A percentile compares a stretch with the other conserved stretches of the same genome.
Evolutionary conservation across 441 rosid genomes (phyloP).

Genomic region (Geranium incanum): DNA sequence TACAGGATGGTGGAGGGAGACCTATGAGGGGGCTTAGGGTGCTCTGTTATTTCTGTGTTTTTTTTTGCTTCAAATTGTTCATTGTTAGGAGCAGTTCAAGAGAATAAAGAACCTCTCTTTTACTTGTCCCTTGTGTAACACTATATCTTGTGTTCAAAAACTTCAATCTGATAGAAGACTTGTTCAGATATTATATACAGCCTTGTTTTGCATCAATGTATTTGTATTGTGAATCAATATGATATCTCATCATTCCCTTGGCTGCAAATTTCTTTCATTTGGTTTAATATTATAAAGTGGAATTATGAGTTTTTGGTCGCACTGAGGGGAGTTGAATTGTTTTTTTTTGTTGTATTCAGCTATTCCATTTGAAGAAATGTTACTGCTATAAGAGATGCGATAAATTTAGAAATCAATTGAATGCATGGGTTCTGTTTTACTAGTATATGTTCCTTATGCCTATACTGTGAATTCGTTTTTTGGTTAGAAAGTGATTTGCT

Average conservation of each 20-base stretch:
- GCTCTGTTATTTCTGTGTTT: constrained; percentile 23
- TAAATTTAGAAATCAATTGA: not conserved
- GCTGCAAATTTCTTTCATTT: not conserved
- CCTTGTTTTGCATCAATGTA: not conserved
- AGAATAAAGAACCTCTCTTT: constrained; percentile 35
- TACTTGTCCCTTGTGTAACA: constrained; percentile 30
- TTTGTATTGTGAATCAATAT: not conserved
- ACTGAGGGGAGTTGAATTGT: not conserved
- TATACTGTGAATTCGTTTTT: not conserved
- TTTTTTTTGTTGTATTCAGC: not conserved
- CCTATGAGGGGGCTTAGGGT: constrained; percentile 20
- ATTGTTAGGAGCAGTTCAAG: constrained; percentile 27
- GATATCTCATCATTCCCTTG: not conserved
- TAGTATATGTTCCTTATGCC: not conserved
- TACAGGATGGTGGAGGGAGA: constrained; percentile 38
- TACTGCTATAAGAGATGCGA: not conserved
- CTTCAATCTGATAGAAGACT: constrained; percentile 20
- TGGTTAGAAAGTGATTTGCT: not conserved
- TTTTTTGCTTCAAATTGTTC: constrained; percentile 15
- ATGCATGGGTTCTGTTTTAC: not conserved
- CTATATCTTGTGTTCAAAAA: constrained; percentile 21
- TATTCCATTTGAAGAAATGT: not conserved
- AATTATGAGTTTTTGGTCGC: not conserved
- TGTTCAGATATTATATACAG: constrained; percentile 20
- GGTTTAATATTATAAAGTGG: not conserved